Percentiles rank a stretch among this genome's conserved stretches.
phyloP scores from a whole-genome alignment of 106 monocot species.

The Xerophyta viscosa region DNA sequence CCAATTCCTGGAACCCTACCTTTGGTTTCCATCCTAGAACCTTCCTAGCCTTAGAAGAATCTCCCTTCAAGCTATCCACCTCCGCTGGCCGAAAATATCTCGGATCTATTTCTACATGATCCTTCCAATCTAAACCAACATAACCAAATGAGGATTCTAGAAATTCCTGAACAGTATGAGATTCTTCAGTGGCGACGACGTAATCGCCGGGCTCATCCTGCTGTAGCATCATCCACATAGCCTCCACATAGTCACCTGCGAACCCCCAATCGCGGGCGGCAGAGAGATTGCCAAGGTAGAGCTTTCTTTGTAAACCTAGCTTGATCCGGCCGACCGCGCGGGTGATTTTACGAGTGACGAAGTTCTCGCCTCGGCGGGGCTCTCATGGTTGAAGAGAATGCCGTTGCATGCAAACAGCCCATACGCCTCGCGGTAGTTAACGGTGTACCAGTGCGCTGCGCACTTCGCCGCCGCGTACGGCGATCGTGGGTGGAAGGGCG shows the following conservation, averaged over 20 bases:
- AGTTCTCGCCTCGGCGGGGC: slow-evolving; percentile 92
- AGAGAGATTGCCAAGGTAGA: slow-evolving; percentile 83
- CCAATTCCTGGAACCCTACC: slow-evolving; percentile 79
- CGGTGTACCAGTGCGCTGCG: slow-evolving; percentile 95
- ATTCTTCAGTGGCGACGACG: slow-evolving; percentile 92
- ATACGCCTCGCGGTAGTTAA: slow-evolving; percentile 97
- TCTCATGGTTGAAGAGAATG: slow-evolving; percentile 95
- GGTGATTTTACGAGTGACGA: slow-evolving; percentile 96
- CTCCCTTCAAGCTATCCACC: slow-evolving; percentile 85
- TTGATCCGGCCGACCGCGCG: slow-evolving; percentile 87
- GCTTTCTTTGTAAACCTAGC: slow-evolving; percentile 81
- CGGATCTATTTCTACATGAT: slow-evolving; percentile 89
- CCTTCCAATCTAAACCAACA: slow-evolving; percentile 76
- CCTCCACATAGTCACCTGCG: slow-evolving; percentile 96
- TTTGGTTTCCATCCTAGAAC: slow-evolving; percentile 79
- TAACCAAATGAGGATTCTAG: slow-evolving; percentile 69
- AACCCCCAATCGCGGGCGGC: slow-evolving; percentile 95
- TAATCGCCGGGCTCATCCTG: slow-evolving; percentile 82
- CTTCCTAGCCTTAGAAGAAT: slow-evolving; percentile 71
- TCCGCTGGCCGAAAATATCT: slow-evolving; percentile 90
- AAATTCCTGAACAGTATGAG: slow-evolving; percentile 93
- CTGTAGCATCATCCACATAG: slow-evolving; percentile 99
- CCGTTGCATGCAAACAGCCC: slow-evolving; percentile 92
- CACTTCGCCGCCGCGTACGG: slow-evolving; percentile 95
- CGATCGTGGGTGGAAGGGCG: slow-evolving; percentile 91